Evolutionary conservation across 2,329 filamentous ascomycete genomes (phyloP), one percentile per base, ranked within the genome.

Genomic region (Ceratocystis destructans): DNA sequence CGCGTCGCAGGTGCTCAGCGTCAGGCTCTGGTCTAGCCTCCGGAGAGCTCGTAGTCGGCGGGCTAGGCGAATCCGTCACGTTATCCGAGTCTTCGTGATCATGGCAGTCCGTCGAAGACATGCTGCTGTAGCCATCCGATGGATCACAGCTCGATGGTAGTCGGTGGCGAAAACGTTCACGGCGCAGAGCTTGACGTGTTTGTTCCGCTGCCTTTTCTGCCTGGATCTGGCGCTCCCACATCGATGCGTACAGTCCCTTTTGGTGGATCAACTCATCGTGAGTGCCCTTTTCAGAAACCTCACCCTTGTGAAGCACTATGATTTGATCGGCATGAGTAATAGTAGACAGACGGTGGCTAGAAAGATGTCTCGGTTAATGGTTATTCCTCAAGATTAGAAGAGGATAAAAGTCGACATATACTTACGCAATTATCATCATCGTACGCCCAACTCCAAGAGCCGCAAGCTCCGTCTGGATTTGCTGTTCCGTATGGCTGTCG

Each of bases 391-490:
- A 41, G 37, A 22, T 45, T 20, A 7, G 3, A 31, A 31, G 20
- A 12, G 31, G 1, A 10, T 46, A 4, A 17, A 41, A 6, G 22
- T 25, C 22, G 65, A n/a, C 3, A 8, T 64, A 28, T 59, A 81
- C 83, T 78, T 85, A 90, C 78, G 94, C 94, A 77, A 99, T 97
- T 64, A 97, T 91, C 68, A 99, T 83, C 78, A 96, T 87, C 0
- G 94, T 99, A 61, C 94, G 88, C 62, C 91, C 92, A 70, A 87
- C 81, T 17, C 90, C 89, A 61, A 97, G 84, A 15, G 83, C 90
- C 67, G 86, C 86, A 41, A 99, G 83, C 45, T 92, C 91, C 68
- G 87, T 84, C 75, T 96, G 92, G 68, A 96, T 96, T 73, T 95
- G 88, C 74, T 95, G 89, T 75, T 96, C 92, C 0, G 92, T 96